Conservation (phyloP, 192 early-diverging fungal species). For the Haplosporangium gracile region DNA sequence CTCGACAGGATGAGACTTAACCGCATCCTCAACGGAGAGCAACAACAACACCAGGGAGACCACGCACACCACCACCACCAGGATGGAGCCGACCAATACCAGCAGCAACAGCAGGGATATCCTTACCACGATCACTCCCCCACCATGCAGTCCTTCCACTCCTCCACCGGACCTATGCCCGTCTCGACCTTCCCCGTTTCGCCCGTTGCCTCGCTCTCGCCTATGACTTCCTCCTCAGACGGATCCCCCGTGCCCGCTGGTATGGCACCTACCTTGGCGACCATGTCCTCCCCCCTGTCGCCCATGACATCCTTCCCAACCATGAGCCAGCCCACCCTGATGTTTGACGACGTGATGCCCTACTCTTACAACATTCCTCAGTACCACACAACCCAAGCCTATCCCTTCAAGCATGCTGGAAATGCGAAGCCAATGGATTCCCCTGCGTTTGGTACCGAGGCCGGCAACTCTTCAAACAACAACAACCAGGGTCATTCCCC, state of each 20-base stretch:
- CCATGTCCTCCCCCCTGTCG: slow-evolving; percentile 50
- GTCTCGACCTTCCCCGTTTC: slow-evolving; percentile 43
- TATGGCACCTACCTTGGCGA: slow-evolving; percentile 39
- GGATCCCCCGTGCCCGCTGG: slow-evolving; percentile 28
- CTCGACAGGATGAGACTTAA: slow-evolving; percentile 47
- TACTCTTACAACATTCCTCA: slow-evolving; percentile 41
- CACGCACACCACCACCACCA: slow-evolving; percentile 30
- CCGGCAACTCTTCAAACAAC: neutral
- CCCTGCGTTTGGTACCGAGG: slow-evolving; percentile 23
- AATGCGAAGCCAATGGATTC: slow-evolving; percentile 46
- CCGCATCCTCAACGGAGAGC: slow-evolving; percentile 38
- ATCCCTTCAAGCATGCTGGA: slow-evolving; percentile 57
- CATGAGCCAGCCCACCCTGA: slow-evolving; percentile 42
- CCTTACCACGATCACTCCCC: slow-evolving; percentile 21
- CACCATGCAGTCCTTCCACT: slow-evolving; percentile 33
- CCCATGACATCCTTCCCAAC: slow-evolving; percentile 39
- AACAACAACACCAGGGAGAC: slow-evolving; percentile 11
- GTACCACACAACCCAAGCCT: slow-evolving; percentile 39
- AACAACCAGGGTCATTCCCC: slow-evolving; percentile 29
- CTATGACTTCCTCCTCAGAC: slow-evolving; percentile 18
- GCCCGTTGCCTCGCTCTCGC: slow-evolving; percentile 43
- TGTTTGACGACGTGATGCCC: slow-evolving; percentile 46
- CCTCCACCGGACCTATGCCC: slow-evolving; percentile 27
- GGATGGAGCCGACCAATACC: neutral
- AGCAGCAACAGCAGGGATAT: slow-evolving; percentile 31